Evolutionary conservation across 2,329 filamentous ascomycete genomes (phyloP), one percentile per base, ranked within the genome.

Genomic region (Aspergillus sp.): DNA sequence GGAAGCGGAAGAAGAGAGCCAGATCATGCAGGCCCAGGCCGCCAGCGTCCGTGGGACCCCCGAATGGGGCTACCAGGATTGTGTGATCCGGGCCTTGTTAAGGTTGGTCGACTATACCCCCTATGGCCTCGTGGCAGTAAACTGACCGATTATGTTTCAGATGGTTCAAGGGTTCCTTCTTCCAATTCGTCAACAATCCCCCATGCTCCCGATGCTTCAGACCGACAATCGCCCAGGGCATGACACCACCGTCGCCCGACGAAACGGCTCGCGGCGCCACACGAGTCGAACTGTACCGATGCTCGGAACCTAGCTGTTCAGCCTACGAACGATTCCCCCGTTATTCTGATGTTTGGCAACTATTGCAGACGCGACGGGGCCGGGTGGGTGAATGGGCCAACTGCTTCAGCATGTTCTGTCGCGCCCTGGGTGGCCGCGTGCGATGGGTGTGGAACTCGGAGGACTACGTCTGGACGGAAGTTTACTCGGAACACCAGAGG

Each of bases 401-500:
- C 75, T 96, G 92, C 79, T 99, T 99, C 76, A 93, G 88, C 75
- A 97, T 97, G 94, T 82, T 99, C 48, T 97, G 93, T 78, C 85
- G 93, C 54, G 94, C 94, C 4, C 85, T 97, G 13, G 93, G 93
- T 46, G 89, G 88, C 54, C 84, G 93, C 55, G 91, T 96, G 20
- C 85, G 94, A 65, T 99, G 94, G 94, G 88, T 99, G 10, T 99
- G 94, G 94, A 97, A 97, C 63, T 87, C 88, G 26, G 94, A 97
- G 72, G 94, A 97, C 70, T 90, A 96, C 66, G 90, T 96, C 22
- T 99, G 94, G 94, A 96, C 92, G 1, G 94, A 97, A 65, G 88
- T 97, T 13, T 99, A 96, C 75, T 96, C 92, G 2, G 89, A 94
- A 57, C 91, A 96, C 73, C 88, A 93, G 66, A 86, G 88, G 70